These are phyloP conservation scores for Xylaria curta DNA, from an alignment of 495 filamentous ascomycete species.

Conservation along the genomic window DNA sequence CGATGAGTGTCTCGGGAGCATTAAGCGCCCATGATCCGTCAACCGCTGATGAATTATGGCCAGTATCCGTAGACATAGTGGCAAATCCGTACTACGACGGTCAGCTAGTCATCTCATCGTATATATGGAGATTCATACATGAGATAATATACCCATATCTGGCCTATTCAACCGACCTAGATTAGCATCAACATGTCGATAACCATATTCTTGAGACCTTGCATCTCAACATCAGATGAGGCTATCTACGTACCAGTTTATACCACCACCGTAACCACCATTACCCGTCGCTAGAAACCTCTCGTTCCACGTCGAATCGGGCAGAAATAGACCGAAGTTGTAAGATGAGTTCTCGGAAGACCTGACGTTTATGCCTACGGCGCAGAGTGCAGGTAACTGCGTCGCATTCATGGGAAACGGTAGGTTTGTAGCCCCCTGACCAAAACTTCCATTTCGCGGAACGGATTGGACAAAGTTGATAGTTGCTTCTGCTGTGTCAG, in stretches of 20 bases:
- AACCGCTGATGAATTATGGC: conserved; percentile 50
- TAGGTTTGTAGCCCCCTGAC: conserved; percentile 42
- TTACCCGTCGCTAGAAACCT: conserved; percentile 64
- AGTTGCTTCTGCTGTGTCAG: conserved; percentile 27
- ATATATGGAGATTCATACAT: conserved; percentile 15
- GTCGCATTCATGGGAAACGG: conserved; percentile 50
- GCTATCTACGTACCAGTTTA: conserved; percentile 36
- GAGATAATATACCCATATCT: conserved; percentile 35
- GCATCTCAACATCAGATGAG: neutral
- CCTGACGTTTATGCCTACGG: conserved; percentile 52
- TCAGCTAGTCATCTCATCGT: too few relatives aligned
- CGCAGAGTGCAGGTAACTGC: conserved; percentile 53
- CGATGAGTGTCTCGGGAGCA: conserved; percentile 45
- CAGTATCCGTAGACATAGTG: conserved; percentile 61
- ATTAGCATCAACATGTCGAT: neutral
- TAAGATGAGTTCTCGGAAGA: conserved; percentile 52
- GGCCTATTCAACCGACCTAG: conserved; percentile 20
- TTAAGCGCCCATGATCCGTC: conserved; percentile 57
- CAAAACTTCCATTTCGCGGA: conserved; percentile 39
- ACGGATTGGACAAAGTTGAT: conserved; percentile 40
- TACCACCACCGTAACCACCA: conserved; percentile 63
- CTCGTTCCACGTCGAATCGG: conserved; percentile 51
- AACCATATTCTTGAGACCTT: neutral
- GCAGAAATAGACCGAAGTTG: conserved; percentile 59
- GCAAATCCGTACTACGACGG: conserved; percentile 56